phyloP scores from a whole-genome alignment of 345 rosid genomes.

The Triadica sebifera region DNA sequence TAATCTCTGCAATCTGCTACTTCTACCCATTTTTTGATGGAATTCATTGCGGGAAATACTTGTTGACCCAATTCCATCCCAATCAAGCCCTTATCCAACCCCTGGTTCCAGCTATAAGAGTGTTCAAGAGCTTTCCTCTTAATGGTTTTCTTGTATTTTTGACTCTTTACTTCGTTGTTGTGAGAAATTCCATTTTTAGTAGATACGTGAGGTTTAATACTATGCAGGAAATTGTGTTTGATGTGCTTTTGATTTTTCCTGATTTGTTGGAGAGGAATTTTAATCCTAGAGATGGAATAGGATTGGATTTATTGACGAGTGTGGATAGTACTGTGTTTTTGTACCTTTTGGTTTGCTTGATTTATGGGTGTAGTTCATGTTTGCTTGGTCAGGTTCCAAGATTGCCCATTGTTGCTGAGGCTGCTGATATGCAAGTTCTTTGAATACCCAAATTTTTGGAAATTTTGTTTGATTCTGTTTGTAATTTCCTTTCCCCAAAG shows the following conservation, averaged over 20 bases:
- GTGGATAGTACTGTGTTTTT: conserved; percentile 89
- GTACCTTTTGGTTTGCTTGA: conserved; percentile 78
- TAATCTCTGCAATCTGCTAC: conserved; percentile 85
- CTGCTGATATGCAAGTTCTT: conserved; percentile 94
- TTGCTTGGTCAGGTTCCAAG: conserved; percentile 83
- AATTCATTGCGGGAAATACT: conserved; percentile 80
- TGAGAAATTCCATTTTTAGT: conserved; percentile 77
- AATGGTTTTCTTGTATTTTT: conserved; percentile 77
- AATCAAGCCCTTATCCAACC: conserved; percentile 70
- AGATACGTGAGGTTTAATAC: conserved; percentile 96
- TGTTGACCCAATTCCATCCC: conserved; percentile 65
- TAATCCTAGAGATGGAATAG: conserved; percentile 70
- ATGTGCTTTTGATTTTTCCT: conserved; percentile 82
- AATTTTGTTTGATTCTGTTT: not conserved
- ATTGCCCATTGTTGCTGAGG: conserved; percentile 96
- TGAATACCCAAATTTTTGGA: conserved; percentile 43
- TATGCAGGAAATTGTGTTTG: conserved; percentile 94
- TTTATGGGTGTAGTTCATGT: conserved; percentile 84
- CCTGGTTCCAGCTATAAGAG: conserved; percentile 71
- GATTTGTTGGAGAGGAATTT: conserved; percentile 89
- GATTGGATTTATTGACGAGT: conserved; percentile 87
- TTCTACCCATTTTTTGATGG: conserved; percentile 96
- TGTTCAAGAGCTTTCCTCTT: conserved; percentile 81
- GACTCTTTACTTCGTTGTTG: conserved; percentile 83
- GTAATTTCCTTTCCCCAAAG: not conserved